These are phyloP conservation scores for Kodamaea suecica DNA, from an alignment of 1,139 yeast genomes.

Conservation along the genomic window DNA sequence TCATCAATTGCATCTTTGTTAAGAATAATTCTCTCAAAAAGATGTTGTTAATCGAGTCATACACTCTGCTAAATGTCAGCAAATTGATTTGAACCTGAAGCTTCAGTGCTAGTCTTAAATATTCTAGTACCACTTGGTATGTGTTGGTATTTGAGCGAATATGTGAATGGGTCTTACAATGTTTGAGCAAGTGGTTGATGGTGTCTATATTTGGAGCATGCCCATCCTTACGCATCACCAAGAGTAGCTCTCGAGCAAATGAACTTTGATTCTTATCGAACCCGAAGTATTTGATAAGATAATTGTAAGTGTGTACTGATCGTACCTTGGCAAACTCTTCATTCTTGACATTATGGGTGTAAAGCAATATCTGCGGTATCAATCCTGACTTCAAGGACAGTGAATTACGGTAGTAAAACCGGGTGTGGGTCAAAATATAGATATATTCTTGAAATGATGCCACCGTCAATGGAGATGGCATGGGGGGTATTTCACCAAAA, in stretches of 20 bases:
- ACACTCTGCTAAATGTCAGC: conserved; percentile 37
- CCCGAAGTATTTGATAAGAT: conserved; percentile 43
- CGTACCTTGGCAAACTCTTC: conserved; percentile 28
- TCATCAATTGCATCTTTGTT: conserved; percentile 28
- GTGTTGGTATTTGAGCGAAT: conserved; percentile 36
- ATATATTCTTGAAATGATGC: conserved; percentile 37
- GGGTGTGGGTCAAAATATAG: conserved; percentile 35
- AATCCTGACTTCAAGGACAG: conserved; percentile 37
- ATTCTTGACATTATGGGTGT: conserved; percentile 39
- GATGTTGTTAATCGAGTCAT: conserved; percentile 37
- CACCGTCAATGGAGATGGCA: conserved; percentile 28
- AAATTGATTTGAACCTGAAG: conserved; percentile 33
- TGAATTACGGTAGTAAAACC: conserved; percentile 33
- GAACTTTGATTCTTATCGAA: conserved; percentile 40
- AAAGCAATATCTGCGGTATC: conserved; percentile 37
- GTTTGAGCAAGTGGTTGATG: conserved; percentile 35
- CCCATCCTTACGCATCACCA: conserved; percentile 45
- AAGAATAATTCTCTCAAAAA: conserved; percentile 38
- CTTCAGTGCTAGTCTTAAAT: conserved; percentile 27
- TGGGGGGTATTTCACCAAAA: conserved; percentile 35
- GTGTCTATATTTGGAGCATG: conserved; percentile 41
- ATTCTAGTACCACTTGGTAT: conserved; percentile 29
- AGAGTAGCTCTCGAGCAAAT: conserved; percentile 40
- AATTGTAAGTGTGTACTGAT: conserved; percentile 39
- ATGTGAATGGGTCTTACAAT: conserved; percentile 32